phyloP scores from a whole-genome alignment of 352 stramenopile genomes.

The Phytophthora crassamura region DNA sequence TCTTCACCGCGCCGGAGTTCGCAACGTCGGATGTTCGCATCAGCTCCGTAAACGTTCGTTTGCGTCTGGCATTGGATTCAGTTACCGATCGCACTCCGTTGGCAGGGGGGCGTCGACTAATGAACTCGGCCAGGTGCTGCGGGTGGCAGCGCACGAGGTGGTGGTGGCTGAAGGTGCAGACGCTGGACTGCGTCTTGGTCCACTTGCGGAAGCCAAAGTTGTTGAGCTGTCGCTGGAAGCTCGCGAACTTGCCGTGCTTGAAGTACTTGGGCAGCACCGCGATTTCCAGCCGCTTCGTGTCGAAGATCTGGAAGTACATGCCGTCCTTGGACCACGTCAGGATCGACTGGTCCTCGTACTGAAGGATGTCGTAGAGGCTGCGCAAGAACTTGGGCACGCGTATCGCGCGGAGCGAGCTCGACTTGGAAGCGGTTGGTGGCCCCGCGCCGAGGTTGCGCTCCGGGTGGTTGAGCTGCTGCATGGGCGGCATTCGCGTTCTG shows the following conservation, averaged over 20 bases:
- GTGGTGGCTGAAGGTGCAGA: conserved; percentile 84
- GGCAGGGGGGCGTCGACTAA: conserved; percentile 35
- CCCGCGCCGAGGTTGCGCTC: conserved; percentile 4
- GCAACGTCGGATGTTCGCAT: conserved; percentile 24
- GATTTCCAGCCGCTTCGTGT: conserved; percentile 64
- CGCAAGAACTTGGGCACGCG: conserved; percentile 83
- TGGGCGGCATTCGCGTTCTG: conserved; percentile 30
- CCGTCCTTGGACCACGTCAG: conserved; percentile 76
- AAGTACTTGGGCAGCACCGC: conserved; percentile 94
- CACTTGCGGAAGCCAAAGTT: conserved; percentile 94
- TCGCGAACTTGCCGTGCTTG: conserved; percentile 94
- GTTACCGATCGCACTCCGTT: conserved; percentile 15
- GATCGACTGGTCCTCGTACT: conserved; percentile 71
- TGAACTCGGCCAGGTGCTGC: conserved; percentile 63
- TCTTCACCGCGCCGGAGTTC: conserved; percentile 13
- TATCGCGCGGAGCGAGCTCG: conserved; percentile 34
- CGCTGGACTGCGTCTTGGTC: conserved; percentile 83
- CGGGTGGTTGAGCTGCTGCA: conserved; percentile 27
- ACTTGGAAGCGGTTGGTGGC: conserved; percentile 15
- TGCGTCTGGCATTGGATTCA: conserved; percentile 23
- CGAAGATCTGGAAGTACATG: conserved; percentile 73
- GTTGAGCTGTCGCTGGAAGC: conserved; percentile 93
- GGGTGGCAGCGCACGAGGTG: conserved; percentile 66
- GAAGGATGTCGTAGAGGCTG: conserved; percentile 82
- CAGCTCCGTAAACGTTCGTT: conserved; percentile 32